These are phyloP conservation scores for Moniliella sp. DNA, from an alignment of 1,284 basidiomycete genomes.

Conservation along the genomic window DNA sequence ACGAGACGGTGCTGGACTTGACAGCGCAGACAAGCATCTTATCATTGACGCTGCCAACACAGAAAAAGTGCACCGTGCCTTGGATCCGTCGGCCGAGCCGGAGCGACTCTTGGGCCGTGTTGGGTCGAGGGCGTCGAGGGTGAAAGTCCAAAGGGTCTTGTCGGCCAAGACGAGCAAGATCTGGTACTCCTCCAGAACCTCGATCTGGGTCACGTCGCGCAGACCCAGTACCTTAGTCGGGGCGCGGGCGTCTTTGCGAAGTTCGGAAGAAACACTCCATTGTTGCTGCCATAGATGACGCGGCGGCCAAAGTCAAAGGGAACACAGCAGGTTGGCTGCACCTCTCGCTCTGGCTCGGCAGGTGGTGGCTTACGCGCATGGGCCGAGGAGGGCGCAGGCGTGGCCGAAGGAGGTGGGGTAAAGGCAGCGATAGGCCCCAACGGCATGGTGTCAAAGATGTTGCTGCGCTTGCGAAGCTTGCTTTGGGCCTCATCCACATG, in stretches of 20 bases:
- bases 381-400: too few species aligned
- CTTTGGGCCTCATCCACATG: slow-evolving; percentile 73
- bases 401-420: too few species aligned
- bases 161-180: slow-evolving; percentile 72
- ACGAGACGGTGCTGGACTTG: slow-evolving; percentile 77
- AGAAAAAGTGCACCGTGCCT: slow-evolving; percentile 92
- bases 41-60: slow-evolving; percentile 75
- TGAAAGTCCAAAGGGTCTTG: slow-evolving; percentile 84
- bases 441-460: slow-evolving; percentile 71
- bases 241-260: slow-evolving; percentile 46
- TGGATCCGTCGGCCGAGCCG: slow-evolving; percentile 81
- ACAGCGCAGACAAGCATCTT: slow-evolving; percentile 91
- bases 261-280: slow-evolving; percentile 83
- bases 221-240: slow-evolving; percentile 76
- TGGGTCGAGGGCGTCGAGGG: slow-evolving; percentile 72
- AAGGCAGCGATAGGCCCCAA: too few species aligned
- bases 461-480: slow-evolving; percentile 57
- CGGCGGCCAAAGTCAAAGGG: slow-evolving; percentile 68
- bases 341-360: too few species aligned
- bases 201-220: slow-evolving; percentile 76
- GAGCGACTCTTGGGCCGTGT: slow-evolving; percentile 71
- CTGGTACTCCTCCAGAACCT: slow-evolving; percentile 87
- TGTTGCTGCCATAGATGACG: slow-evolving; percentile 85
- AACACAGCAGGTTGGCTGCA: slow-evolving; percentile 70
- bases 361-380: too few species aligned